Conservation (phyloP, 257 asterid genomes). For the Haberlea rhodopensis region DNA sequence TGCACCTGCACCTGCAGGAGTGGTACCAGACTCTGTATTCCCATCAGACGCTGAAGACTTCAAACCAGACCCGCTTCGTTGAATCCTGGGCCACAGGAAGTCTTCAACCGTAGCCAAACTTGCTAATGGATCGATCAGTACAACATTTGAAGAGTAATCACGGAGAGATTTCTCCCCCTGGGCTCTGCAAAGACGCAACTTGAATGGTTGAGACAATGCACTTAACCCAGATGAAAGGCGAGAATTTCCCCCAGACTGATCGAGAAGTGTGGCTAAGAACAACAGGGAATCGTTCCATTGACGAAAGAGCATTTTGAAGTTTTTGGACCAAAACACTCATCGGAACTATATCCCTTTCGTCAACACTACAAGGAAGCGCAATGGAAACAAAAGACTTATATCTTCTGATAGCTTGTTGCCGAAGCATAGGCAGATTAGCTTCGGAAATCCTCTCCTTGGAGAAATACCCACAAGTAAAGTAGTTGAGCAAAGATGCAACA, state of each 20-base stretch:
- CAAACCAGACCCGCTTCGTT: conserved; percentile 68
- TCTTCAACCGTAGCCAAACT: conserved; percentile 95
- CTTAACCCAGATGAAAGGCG: conserved; percentile 93
- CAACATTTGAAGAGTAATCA: conserved; percentile 94
- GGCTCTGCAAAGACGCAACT: conserved; percentile 95
- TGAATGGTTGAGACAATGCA: conserved; percentile 86
- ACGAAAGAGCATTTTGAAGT: conserved; percentile 90
- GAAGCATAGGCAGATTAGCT: conserved; percentile 63
- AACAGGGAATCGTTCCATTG: conserved; percentile 92
- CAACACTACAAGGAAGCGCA: conserved; percentile 63
- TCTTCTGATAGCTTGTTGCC: conserved; percentile 83
- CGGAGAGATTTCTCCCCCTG: conserved; percentile 94
- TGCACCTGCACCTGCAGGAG: conserved; percentile 46
- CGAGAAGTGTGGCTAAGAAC: conserved; percentile 82
- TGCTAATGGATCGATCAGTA: conserved; percentile 88
- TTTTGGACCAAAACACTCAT: conserved; percentile 82
- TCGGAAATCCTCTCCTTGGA: conserved; percentile 74
- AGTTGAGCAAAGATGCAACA: conserved; percentile 77
- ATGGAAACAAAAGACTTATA: conserved; percentile 72
- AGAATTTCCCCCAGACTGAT: conserved; percentile 67
- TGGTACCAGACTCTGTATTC: conserved; percentile 56
- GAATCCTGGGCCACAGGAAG: conserved; percentile 91
- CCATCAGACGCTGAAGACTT: conserved; percentile 61
- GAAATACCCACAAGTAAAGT: conserved; percentile 84
- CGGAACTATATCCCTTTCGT: conserved; percentile 50